Percentiles rank a stretch among this genome's conserved stretches.
These are phyloP conservation scores for Botrytis deweyae DNA, from an alignment of 2,329 filamentous ascomycete species.

Conservation along the genomic window DNA sequence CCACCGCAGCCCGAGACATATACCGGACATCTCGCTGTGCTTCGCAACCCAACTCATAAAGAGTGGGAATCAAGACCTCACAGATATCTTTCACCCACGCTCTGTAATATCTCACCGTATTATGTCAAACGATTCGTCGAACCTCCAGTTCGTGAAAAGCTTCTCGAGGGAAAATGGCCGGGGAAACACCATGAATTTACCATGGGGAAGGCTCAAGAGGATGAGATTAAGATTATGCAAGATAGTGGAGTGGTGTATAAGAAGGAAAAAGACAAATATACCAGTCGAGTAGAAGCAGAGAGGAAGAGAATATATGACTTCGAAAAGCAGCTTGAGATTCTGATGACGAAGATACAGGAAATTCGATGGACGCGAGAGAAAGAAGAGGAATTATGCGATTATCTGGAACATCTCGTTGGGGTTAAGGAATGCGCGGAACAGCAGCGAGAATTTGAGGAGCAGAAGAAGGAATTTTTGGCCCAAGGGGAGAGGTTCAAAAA, in stretches of 20 bases:
- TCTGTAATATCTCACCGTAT: not conserved
- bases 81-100: not conserved
- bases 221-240: fast-evolving
- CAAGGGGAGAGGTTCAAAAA: not conserved
- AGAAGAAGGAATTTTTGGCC: not conserved
- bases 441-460: not conserved
- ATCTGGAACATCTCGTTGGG: not conserved
- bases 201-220: fast-evolving
- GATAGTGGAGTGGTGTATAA: fast-evolving
- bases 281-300: not conserved
- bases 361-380: not conserved
- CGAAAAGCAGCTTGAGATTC: not conserved
- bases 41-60: not conserved
- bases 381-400: not conserved
- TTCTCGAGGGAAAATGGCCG: not conserved
- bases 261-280: not conserved
- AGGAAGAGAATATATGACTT: not conserved
- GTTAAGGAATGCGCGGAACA: not conserved
- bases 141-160: not conserved
- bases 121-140: not conserved
- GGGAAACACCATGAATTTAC: not conserved
- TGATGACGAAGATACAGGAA: not conserved
- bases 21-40: not conserved
- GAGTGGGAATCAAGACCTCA: not conserved
- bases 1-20: constrained; percentile 1